Evolutionary conservation across 2,329 filamentous ascomycete species (phyloP), one percentile per base, ranked within the genome.

Genomic region (Fusarium succisae): DNA sequence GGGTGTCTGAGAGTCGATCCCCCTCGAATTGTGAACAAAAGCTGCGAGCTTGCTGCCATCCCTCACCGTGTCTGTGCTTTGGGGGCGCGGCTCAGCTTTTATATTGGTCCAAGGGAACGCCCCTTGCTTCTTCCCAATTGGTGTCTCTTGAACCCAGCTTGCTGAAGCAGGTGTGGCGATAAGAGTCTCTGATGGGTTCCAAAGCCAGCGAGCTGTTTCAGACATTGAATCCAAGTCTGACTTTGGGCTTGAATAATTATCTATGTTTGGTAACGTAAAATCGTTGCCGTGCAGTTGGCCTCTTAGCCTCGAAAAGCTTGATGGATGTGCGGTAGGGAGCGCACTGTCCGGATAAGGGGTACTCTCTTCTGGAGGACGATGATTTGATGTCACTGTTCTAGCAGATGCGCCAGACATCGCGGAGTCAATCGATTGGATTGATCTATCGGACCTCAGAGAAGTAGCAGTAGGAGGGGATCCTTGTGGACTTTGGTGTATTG

Each of bases 321-420:
- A 53, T 8, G 74, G 77, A 54, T 79, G 76, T 1, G 70, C 76
- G 26, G 75, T 77, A 10, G 74, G 58, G 7, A 72, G 70, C 6
- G 51, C 32, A 24, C 76, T 80, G 37, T 75, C 58, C 1, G 77
- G 79, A 63, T 81, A 79, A 11, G 80, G 80, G 1, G 79, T 81
- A 63, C 79, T 80, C 3, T 81, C 78, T 41, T 80, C 78, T 8
- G 79, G 79, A 1, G 77, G 75, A 13, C 79, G 68, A 8, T 74
- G 78, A 41, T 80, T 80, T 22, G 79, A 78, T 5, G 61, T 66
- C 8, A 80, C 30, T 14, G 79, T 80, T 35, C 59, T 39, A 0
- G 35, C 53, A 3, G 79, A 81, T 6, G 70, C 76, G 4, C 65
- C 71, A 10, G 78, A 81, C 17, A 30, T 37, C 65, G 4, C 66